phyloP scores from a whole-genome alignment of 352 stramenopile species.

The Thalassiosira hispida region DNA sequence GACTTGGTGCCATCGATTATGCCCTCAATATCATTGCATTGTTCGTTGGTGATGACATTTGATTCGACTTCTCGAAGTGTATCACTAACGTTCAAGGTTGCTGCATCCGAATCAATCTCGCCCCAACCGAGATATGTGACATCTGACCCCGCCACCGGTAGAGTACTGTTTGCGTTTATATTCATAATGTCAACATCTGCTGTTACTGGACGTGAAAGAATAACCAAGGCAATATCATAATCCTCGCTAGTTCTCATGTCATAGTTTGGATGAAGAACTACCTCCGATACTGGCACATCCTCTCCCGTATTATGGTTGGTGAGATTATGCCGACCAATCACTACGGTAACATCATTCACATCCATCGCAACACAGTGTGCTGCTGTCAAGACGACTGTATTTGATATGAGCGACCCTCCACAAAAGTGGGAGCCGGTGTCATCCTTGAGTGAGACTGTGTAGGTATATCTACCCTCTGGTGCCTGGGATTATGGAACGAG shows the following conservation, averaged over 20 bases:
- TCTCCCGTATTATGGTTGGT: slow-evolving; percentile 9
- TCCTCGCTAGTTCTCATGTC: slow-evolving; percentile 1
- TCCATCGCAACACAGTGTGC: slow-evolving; percentile 27
- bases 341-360: slow-evolving; percentile 13
- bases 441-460: slow-evolving; percentile 21
- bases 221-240: slow-evolving; percentile 32
- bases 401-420: slow-evolving; percentile 55
- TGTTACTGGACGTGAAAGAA: slow-evolving; percentile 5
- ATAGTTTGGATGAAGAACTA: slow-evolving; percentile 21
- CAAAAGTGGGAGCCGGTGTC: slow-evolving; percentile 26
- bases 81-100: neutral
- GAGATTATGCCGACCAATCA: slow-evolving; percentile 26
- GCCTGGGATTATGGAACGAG: slow-evolving; percentile 1
- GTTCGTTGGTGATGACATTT: slow-evolving; percentile 32
- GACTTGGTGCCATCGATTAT: neutral
- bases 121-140: slow-evolving; percentile 32
- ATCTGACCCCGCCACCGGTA: neutral
- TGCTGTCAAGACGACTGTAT: slow-evolving; percentile 27
- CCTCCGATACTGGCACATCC: neutral
- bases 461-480: slow-evolving; percentile 21
- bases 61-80: slow-evolving; percentile 30
- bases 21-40: slow-evolving; percentile 14
- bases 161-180: slow-evolving; percentile 13
- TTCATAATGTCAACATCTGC: slow-evolving; percentile 4
- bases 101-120: slow-evolving; percentile 1